phyloP scores from a whole-genome alignment of 2,329 filamentous ascomycete species.

The Trichoderma sp. region DNA sequence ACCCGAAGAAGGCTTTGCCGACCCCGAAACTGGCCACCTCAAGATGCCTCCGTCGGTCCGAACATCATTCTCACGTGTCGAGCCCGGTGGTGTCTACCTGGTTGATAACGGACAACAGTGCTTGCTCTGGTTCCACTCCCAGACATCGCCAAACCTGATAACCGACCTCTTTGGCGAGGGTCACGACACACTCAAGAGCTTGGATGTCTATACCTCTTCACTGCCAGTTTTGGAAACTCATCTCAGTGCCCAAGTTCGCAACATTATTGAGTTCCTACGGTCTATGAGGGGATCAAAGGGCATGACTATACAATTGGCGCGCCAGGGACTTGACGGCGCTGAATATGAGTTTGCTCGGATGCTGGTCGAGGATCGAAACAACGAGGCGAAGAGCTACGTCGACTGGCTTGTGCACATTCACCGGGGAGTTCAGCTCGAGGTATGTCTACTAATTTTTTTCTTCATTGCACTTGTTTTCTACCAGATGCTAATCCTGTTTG shows the following conservation, averaged over 20 bases:
- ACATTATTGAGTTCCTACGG: conserved; percentile 84
- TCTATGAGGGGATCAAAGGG: conserved; percentile 81
- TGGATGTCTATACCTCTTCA: conserved; percentile 78
- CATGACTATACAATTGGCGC: conserved; percentile 81
- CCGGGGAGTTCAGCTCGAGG: conserved; percentile 87
- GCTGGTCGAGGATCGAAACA: conserved; percentile 91
- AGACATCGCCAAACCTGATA: conserved; percentile 88
- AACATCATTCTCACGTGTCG: conserved; percentile 81
- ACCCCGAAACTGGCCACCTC: conserved; percentile 78
- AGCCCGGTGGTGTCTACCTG: conserved; percentile 90
- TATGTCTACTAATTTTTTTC: conserved; percentile 37
- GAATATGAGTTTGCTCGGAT: conserved; percentile 95
- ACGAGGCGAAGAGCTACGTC: conserved; percentile 96
- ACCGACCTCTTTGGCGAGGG: conserved; percentile 84
- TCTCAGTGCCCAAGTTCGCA: conserved; percentile 90
- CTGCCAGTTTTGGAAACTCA: conserved; percentile 86
- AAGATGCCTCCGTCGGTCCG: conserved; percentile 78
- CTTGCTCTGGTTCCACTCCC: conserved; percentile 86
- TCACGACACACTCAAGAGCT: conserved; percentile 62
- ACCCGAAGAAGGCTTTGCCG: conserved; percentile 87
- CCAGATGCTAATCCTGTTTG: not conserved
- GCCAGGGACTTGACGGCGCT: conserved; percentile 89
- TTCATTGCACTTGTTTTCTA: not conserved
- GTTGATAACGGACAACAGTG: conserved; percentile 94
- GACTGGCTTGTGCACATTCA: conserved; percentile 98